A percentile compares a stretch with the other conserved stretches of the same genome.
Conservation (phyloP, 148 eudicot genomes). For the Amaranthus cruentus region DNA sequence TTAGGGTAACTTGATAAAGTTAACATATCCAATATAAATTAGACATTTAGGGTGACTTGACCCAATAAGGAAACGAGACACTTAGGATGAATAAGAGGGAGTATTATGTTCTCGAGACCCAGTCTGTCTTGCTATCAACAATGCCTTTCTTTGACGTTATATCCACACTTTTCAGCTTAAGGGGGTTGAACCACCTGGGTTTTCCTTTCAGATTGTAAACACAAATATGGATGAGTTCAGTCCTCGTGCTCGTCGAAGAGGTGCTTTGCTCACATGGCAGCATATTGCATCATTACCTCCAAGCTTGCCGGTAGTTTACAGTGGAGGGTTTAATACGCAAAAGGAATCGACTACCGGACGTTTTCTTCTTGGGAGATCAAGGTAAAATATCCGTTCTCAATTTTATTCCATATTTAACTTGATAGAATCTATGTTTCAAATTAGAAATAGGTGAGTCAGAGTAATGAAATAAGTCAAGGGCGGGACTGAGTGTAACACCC, state of each 20-base stretch:
- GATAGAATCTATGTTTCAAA: no score
- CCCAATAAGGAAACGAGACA: no score
- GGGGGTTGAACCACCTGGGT: slow-evolving; percentile 95
- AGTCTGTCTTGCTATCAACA: not conserved
- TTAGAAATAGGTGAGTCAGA: no score
- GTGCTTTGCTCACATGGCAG: slow-evolving; percentile 98
- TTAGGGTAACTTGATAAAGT: no score
- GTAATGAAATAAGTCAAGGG: no score
- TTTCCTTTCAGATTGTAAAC: slow-evolving; percentile 92
- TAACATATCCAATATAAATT: no score
- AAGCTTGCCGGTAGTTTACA: slow-evolving; percentile 80
- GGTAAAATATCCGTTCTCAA: slow-evolving; percentile 34
- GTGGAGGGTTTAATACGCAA: slow-evolving; percentile 97
- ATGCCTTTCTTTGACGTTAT: slow-evolving; percentile 58
- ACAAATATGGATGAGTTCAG: slow-evolving; percentile 91
- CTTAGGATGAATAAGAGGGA: no score
- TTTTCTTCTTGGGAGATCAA: slow-evolving; percentile 97
- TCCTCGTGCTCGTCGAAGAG: slow-evolving; percentile 92
- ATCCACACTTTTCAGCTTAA: slow-evolving; percentile 90
- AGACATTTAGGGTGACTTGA: no score
- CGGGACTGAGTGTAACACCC: no score
- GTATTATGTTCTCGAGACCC: not conserved
- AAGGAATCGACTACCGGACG: slow-evolving; percentile 99
- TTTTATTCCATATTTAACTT: no score
- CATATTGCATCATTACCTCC: slow-evolving; percentile 98